Percentiles rank a stretch among this genome's conserved stretches.
Conservation (phyloP, 352 stramenopile species). For the Pythium sp. region DNA sequence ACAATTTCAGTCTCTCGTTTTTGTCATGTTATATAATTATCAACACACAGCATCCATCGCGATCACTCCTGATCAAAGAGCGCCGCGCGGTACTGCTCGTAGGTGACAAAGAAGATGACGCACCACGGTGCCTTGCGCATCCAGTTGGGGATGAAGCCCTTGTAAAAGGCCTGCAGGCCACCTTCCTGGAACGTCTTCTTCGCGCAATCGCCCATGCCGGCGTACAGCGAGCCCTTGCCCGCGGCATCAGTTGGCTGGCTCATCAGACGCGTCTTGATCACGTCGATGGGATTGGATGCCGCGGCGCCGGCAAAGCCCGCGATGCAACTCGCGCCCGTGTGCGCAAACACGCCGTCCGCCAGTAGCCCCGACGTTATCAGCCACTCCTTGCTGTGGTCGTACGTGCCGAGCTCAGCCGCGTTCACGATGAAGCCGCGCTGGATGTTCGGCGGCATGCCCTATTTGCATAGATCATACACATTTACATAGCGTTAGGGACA, state of each 20-base stretch:
- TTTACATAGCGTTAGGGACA: not conserved
- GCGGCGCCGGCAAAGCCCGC: constrained; percentile 73
- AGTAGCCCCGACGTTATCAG: constrained; percentile 64
- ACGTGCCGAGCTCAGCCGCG: constrained; percentile 80
- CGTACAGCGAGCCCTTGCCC: constrained; percentile 58
- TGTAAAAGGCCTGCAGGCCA: constrained; percentile 75
- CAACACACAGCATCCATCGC: not conserved
- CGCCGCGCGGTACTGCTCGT: constrained; percentile 70
- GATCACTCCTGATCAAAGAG: constrained; percentile 34
- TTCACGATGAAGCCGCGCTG: constrained; percentile 87
- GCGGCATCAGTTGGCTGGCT: constrained; percentile 60
- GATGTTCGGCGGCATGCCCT: constrained; percentile 85
- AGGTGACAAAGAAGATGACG: constrained; percentile 85
- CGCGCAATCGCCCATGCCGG: constrained; percentile 69
- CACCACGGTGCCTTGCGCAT: constrained; percentile 87
- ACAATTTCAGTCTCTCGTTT: not conserved
- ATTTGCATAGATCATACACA: not conserved
- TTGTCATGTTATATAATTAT: constrained; percentile 6
- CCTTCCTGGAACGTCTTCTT: constrained; percentile 67
- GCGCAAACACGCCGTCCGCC: constrained; percentile 58
- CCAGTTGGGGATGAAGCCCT: constrained; percentile 85
- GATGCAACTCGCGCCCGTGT: constrained; percentile 72
- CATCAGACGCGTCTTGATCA: constrained; percentile 86
- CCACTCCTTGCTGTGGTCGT: constrained; percentile 84
- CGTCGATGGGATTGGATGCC: constrained; percentile 78